Evolutionary conservation across 2,329 filamentous ascomycete genomes (phyloP).

Genomic region (Gaeumannomyces sp.): DNA sequence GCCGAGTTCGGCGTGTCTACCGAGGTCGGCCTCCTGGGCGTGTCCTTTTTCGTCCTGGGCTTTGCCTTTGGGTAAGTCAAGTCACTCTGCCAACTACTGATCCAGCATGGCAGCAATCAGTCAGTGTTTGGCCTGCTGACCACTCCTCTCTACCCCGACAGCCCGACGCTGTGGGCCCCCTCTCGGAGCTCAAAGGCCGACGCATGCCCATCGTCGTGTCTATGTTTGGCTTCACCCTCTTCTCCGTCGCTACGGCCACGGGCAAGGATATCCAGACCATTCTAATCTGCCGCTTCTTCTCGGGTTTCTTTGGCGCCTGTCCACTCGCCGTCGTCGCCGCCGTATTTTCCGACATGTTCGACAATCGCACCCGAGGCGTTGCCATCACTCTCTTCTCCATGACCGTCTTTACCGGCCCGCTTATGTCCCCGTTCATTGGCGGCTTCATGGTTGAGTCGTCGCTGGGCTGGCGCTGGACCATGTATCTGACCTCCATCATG

Average conservation of each 20-base stretch:
- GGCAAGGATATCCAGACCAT: conserved; percentile 64
- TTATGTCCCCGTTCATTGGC: conserved; percentile 63
- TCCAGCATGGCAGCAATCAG: neutral
- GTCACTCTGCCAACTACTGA: neutral
- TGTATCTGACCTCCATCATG: conserved; percentile 59
- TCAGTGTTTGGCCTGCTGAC: neutral
- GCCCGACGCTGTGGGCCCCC: conserved; percentile 62
- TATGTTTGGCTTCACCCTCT: conserved; percentile 65
- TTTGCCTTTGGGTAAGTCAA: conserved; percentile 54
- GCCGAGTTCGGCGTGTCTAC: conserved; percentile 51
- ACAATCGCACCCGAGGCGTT: conserved; percentile 54
- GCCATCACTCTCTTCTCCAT: conserved; percentile 54
- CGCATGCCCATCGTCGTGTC: conserved; percentile 53
- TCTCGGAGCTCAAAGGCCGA: conserved; percentile 66
- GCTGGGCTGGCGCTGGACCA: conserved; percentile 69
- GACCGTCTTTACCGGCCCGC: conserved; percentile 60
- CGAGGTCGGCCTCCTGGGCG: conserved; percentile 58
- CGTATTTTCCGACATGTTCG: conserved; percentile 67
- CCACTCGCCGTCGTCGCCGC: conserved; percentile 64
- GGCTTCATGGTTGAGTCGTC: conserved; percentile 58
- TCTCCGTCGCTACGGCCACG: conserved; percentile 58
- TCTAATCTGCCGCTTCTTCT: conserved; percentile 66
- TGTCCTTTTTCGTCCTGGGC: conserved; percentile 65
- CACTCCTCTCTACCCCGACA: conserved; percentile 15
- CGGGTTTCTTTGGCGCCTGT: conserved; percentile 65